These are phyloP conservation scores for Parachlorella kessleri DNA, from an alignment of 139 green algal genomes.

Conservation along the genomic window DNA sequence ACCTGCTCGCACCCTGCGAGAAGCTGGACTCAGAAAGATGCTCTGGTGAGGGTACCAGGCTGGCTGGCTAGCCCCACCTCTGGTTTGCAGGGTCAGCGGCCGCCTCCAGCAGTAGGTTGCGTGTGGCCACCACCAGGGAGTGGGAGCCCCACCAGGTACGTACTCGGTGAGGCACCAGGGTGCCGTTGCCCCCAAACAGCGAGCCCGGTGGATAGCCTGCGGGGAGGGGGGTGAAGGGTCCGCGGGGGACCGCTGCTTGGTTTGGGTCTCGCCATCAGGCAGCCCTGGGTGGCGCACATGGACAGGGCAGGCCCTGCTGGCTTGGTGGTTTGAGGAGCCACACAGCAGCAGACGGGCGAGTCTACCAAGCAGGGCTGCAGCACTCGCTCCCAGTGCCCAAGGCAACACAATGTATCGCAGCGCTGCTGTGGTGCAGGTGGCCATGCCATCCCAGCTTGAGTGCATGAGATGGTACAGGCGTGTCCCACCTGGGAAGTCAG, in stretches of 20 bases:
- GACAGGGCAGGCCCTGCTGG: not conserved
- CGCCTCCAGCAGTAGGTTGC: not conserved
- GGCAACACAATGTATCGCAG: not conserved
- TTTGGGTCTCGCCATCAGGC: not conserved
- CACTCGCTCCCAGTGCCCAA: not conserved
- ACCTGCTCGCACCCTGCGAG: too few relatives aligned
- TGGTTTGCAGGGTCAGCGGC: not conserved
- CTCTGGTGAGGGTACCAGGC: too few relatives aligned
- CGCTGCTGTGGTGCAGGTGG: not conserved
- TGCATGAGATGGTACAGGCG: not conserved
- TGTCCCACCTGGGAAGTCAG: not conserved
- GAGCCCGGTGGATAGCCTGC: not conserved
- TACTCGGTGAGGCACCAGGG: not conserved
- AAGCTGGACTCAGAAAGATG: too few relatives aligned
- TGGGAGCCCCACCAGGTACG: not conserved
- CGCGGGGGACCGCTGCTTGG: not conserved
- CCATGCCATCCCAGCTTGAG: too few relatives aligned
- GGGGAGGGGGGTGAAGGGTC: not conserved
- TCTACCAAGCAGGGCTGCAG: not conserved
- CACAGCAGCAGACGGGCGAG: not conserved
- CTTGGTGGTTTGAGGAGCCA: not conserved
- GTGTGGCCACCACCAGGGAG: not conserved
- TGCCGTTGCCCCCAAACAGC: not conserved
- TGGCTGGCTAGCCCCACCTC: not conserved
- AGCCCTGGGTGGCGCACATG: not conserved